Base-by-base conservation (phyloP, 2,329 filamentous ascomycete species). In the Whalleya microplaca region DNA sequence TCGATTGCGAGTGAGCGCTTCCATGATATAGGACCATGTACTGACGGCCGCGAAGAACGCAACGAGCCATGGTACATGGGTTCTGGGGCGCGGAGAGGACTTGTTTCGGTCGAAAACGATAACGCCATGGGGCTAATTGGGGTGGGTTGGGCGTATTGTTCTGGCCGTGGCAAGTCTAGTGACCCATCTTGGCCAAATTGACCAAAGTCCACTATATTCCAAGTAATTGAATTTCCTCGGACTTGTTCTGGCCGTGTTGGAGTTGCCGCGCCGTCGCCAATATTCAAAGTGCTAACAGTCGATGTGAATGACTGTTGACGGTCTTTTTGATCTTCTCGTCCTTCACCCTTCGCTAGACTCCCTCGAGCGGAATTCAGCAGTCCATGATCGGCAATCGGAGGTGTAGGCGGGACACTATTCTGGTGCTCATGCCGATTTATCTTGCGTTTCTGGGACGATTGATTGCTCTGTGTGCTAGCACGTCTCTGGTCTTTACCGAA, bases 401-500 rank as follows among this genome's bases (percentile, higher is more conserved):
- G 68, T 14, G 66, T 68, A 20, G 62, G 59, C 19, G 66, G 64
- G 2, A 66, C 45, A 20, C 59, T 62, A 14, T 55, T 53, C 44
- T 51, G 50, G 18, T 48, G 51, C 14, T 48, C 41, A 32, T 43
- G 58, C 37, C 37, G 56, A 19, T 60, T 52, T 37, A 49, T 49
- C 43, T 45, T 58, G n/a, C 44, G 51, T 23, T 48, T 59, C 12
- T 45, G 50, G 21, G 51, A 41, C 16, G 58, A 60, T 21, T 53
- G 41, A 9, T 53, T 53, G 44, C 59, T 63, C 20, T 59, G 53
- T 23, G 45, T 58, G 51, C 66, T 70, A 32, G 63, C 65, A 27
- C 67, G 59, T 47, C 68, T 65, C 55, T 71, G 70, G 32, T 66
- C 64, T 43, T 55, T 57, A 20, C 70, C 72, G 51, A 79, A 79